Conservation (phyloP, 768 basidiomycete species). For the Trichaptum fuscoviolaceum region DNA sequence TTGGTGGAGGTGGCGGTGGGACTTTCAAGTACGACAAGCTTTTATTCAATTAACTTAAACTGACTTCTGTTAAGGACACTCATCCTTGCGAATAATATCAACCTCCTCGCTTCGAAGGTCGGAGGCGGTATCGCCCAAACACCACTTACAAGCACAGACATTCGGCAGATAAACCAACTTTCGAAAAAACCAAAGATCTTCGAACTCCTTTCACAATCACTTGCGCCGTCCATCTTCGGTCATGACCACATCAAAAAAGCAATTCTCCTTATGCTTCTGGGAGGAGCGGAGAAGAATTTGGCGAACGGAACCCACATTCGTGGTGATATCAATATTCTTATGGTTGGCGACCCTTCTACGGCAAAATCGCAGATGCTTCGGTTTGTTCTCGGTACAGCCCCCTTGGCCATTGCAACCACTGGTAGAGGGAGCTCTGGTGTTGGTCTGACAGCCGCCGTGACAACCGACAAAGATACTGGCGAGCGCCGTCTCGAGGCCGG, state of each 20-base stretch:
- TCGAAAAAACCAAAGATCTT: constrained; percentile 86
- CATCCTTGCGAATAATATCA: constrained; percentile 92
- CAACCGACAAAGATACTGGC: constrained; percentile 96
- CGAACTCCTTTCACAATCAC: constrained; percentile 82
- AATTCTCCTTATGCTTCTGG: constrained; percentile 85
- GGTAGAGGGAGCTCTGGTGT: constrained; percentile 98
- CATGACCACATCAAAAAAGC: constrained; percentile 96
- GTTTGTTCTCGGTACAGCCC: constrained; percentile 93
- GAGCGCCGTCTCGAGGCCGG: constrained; percentile 96
- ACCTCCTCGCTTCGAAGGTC: constrained; percentile 88
- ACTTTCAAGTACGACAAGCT: constrained; percentile 78
- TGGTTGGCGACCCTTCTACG: constrained; percentile 99
- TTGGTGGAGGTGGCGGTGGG: constrained; percentile 85
- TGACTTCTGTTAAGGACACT: constrained; percentile 57
- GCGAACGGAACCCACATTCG: constrained; percentile 97
- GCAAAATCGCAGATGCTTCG: constrained; percentile 96
- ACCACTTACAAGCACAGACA: constrained; percentile 86
- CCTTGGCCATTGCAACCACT: constrained; percentile 96
- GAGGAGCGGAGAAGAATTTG: constrained; percentile 96
- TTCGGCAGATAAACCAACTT: constrained; percentile 92
- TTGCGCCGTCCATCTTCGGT: constrained; percentile 96
- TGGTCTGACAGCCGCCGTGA: constrained; percentile 97
- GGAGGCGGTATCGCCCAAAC: constrained; percentile 95
- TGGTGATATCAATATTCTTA: constrained; percentile 98
- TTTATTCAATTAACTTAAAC: constrained; percentile 10